These are phyloP conservation scores for Cladosporium velox DNA, from an alignment of 2,329 filamentous ascomycete species.

Conservation along the genomic window DNA sequence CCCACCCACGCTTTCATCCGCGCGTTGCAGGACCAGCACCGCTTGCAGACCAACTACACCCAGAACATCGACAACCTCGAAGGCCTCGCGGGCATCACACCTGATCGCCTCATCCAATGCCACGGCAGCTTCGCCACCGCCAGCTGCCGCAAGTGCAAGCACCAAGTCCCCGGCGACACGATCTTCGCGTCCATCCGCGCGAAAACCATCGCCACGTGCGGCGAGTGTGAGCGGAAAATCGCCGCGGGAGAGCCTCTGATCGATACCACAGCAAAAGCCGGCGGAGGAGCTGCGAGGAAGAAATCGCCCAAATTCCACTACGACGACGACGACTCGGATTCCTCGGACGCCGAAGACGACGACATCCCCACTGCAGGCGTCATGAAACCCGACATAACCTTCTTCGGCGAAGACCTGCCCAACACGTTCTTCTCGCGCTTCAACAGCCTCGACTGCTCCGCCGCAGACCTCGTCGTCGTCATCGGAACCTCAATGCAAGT, in stretches of 20 bases:
- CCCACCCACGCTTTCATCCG: slow-evolving; percentile 94
- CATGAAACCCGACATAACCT: slow-evolving; percentile 97
- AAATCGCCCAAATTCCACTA: slow-evolving; percentile 51
- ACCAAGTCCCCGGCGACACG: slow-evolving; percentile 70
- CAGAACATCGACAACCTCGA: slow-evolving; percentile 95
- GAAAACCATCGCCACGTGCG: slow-evolving; percentile 75
- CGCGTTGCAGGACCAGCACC: slow-evolving; percentile 81
- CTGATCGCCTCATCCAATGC: slow-evolving; percentile 87
- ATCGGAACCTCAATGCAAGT: slow-evolving; percentile 97
- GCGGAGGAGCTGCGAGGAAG: slow-evolving; percentile 36
- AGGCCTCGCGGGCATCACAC: slow-evolving; percentile 75
- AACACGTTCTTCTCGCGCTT: slow-evolving; percentile 79
- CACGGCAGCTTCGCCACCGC: slow-evolving; percentile 95
- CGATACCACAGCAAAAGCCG: no score
- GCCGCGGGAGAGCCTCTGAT: slow-evolving; percentile 32
- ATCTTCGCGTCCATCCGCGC: slow-evolving; percentile 80
- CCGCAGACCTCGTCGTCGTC: slow-evolving; percentile 86
- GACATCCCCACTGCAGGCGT: slow-evolving; percentile 71
- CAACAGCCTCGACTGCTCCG: slow-evolving; percentile 75
- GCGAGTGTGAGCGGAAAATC: slow-evolving; percentile 64
- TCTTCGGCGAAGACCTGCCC: slow-evolving; percentile 90
- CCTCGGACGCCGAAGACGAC: slow-evolving; percentile 58
- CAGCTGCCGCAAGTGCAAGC: slow-evolving; percentile 78
- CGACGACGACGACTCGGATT: neutral
- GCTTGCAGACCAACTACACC: slow-evolving; percentile 94